Evolutionary conservation across 148 eudicot species (phyloP), one percentile per base, ranked within the genome.

Genomic region (Nepenthes gracilis): DNA sequence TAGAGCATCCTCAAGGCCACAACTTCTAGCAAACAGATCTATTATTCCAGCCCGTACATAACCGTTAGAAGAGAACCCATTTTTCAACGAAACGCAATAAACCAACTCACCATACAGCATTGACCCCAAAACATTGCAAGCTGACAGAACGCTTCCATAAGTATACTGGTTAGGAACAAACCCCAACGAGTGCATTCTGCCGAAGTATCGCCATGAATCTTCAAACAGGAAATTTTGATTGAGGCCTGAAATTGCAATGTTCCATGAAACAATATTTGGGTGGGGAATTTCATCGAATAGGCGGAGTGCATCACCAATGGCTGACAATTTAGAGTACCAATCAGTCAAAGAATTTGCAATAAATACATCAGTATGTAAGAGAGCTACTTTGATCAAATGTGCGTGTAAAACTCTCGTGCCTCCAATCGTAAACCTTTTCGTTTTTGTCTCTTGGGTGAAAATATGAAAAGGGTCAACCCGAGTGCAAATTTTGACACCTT

Each of bases 21-120:
- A 70, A 66, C 59, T 58, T 59, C 67, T 80, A 2, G 87, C 58
- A 67, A 83, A 78, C 60, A 91, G 62, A 64, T 85, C 86, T 55
- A 91, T 81, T 83, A 81, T 71, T 33, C 88, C 93, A 67, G 88
- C 66, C 55, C 83, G 74, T n/a, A 91, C 79, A 69, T 80, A 88
- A 10, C 82, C 93, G 77, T 85, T 68, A 1, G 84, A 78, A 58
- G 75, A 83, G 61, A 81, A 82, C 59, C 97, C 97, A 77, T 82
- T 85, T 75, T 80, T 87, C 15, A 76, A 13, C 0, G 65, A 83
- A 23, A 85, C 52, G 14, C 79, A 63, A 77, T 91, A 83, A 66
- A 91, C 59, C 78, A 75, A 63, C 67, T 70, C 75, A 36, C 93
- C 97, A 64, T 75, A 63, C 49, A 71, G 64, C 65, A 66, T 38